A percentile compares a stretch with the other conserved stretches of the same genome.
Conservation (phyloP, 2,329 filamentous ascomycete genomes). For the Fusarium duplospermum region DNA sequence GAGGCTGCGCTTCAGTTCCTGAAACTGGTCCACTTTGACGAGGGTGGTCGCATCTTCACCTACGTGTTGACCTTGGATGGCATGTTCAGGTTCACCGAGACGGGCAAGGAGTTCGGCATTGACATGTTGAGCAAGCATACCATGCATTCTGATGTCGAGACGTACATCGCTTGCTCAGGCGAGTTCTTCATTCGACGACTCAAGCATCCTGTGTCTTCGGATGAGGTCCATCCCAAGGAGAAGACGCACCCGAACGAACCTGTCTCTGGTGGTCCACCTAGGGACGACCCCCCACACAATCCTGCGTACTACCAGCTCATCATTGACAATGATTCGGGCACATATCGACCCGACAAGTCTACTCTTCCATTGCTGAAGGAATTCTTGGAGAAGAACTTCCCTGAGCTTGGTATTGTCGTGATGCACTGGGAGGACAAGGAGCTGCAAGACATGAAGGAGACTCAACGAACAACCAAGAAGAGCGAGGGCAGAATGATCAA, state of each 20-base stretch:
- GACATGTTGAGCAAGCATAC: conserved; percentile 95
- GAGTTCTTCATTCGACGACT: conserved; percentile 90
- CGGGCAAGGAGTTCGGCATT: conserved; percentile 93
- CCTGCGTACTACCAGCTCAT: conserved; percentile 81
- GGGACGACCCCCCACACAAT: conserved; percentile 56
- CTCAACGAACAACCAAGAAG: conserved; percentile 81
- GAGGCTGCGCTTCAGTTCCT: conserved; percentile 85
- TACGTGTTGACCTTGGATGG: conserved; percentile 92
- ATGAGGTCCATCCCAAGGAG: conserved; percentile 56
- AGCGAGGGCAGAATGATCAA: conserved; percentile 62
- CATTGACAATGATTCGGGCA: conserved; percentile 96
- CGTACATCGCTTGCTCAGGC: conserved; percentile 91
- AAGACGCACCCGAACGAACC: conserved; percentile 65
- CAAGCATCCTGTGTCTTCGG: conserved; percentile 58
- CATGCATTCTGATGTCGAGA: conserved; percentile 93
- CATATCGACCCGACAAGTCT: conserved; percentile 86
- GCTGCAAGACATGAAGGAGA: conserved; percentile 79
- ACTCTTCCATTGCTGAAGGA: conserved; percentile 77
- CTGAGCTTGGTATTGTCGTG: conserved; percentile 78
- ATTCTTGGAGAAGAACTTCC: conserved; percentile 80
- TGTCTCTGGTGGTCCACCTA: conserved; percentile 59
- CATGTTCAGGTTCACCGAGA: conserved; percentile 91
- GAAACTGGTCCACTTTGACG: conserved; percentile 85
- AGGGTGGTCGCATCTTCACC: conserved; percentile 88
- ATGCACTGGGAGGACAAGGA: conserved; percentile 84